phyloP scores from a whole-genome alignment of 768 basidiomycete genomes.

The Pleurotus pulmonarius region DNA sequence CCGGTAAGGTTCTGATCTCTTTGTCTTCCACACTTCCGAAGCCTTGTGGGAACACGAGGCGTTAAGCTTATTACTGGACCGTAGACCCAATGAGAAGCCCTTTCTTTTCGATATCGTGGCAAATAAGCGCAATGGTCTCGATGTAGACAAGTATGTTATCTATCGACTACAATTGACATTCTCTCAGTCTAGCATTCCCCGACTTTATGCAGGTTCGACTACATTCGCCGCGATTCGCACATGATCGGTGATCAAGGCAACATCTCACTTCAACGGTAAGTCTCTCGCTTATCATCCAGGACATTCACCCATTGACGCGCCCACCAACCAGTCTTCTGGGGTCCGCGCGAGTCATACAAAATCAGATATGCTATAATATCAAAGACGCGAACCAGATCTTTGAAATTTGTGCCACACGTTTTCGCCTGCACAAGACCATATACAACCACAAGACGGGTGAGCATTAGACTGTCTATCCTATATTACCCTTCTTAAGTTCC shows the following conservation, averaged over 20 bases:
- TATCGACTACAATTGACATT: neutral
- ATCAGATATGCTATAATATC: conserved; percentile 77
- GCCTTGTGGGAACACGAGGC: neutral
- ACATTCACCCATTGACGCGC: neutral
- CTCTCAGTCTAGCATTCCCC: no score
- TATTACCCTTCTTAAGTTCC: neutral
- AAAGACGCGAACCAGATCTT: conserved; percentile 79
- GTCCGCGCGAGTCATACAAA: conserved; percentile 70
- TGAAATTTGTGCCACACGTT: conserved; percentile 69
- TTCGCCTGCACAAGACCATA: conserved; percentile 78
- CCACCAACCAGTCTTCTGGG: conserved; percentile 53
- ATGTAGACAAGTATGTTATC: conserved; percentile 73
- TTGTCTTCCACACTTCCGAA: neutral
- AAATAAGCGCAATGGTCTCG: conserved; percentile 76
- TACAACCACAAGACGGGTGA: conserved; percentile 78
- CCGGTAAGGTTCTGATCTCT: conserved; percentile 35
- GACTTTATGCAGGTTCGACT: conserved; percentile 59
- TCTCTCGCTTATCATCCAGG: neutral
- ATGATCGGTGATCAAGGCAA: conserved; percentile 63
- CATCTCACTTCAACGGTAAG: conserved; percentile 47
- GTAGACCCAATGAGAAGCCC: conserved; percentile 47
- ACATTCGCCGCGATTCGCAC: conserved; percentile 71
- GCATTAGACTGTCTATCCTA: conserved; percentile 12
- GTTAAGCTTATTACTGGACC: neutral
- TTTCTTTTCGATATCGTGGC: conserved; percentile 86